Evolutionary conservation across 352 stramenopile species (phyloP).

Genomic region (Pythium brachiatum): DNA sequence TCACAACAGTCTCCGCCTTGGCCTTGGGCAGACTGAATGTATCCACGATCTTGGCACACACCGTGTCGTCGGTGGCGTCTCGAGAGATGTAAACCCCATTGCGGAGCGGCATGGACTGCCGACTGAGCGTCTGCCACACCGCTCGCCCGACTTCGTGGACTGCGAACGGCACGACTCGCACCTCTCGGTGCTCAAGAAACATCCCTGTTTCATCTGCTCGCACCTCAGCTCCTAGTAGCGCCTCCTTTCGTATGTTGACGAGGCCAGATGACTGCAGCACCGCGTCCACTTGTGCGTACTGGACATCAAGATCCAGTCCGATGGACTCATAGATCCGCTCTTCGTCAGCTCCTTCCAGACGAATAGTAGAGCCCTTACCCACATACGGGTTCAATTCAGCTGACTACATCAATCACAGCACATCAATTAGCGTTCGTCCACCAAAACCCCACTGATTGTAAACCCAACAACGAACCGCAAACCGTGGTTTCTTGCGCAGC

Average conservation of each 20-base stretch:
- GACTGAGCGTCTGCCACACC: conserved; percentile 30
- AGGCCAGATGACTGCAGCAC: conserved; percentile 27
- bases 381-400: conserved; percentile 22
- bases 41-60: conserved; percentile 46
- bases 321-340: conserved; percentile 21
- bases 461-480: conserved; percentile 13
- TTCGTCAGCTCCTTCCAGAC: conserved; percentile 15
- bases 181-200: conserved; percentile 37
- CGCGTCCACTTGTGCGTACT: conserved; percentile 36
- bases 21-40: conserved; percentile 31
- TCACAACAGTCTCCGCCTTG: conserved; percentile 21
- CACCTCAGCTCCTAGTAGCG: conserved; percentile 25
- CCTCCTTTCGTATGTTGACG: conserved; percentile 18
- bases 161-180: conserved; percentile 33
- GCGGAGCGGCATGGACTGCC: conserved; percentile 31
- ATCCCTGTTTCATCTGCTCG: conserved; percentile 34
- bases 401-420: conserved; percentile 14
- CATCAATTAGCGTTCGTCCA: neutral
- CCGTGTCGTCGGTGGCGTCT: conserved; percentile 28
- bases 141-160: conserved; percentile 30
- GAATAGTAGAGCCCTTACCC: conserved; percentile 22
- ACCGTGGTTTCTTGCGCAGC: conserved; percentile 21
- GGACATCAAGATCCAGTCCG: conserved; percentile 32
- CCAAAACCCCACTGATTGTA: neutral
- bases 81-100: conserved; percentile 39